Base-by-base conservation (phyloP, 1,284 basidiomycete genomes). In the Moesziomyces sp. region DNA sequence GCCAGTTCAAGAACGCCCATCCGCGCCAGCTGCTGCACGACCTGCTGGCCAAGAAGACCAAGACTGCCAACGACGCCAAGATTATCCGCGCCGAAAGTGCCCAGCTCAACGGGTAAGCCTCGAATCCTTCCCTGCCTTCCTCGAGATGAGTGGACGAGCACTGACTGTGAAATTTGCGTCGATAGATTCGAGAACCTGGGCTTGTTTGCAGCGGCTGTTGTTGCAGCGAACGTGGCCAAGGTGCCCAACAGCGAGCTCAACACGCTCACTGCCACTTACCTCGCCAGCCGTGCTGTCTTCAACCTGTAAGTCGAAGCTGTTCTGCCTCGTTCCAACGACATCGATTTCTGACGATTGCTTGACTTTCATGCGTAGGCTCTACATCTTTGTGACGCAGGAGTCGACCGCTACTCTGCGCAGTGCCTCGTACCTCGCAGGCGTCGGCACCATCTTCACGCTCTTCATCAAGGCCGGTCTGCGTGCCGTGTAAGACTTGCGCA, bases 241-340 rank as follows among this genome's bases (percentile, higher is more conserved):
- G 70, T 82, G 7, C 79, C 79, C n/a, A 47, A 46, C 38, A 48
- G 55, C 19, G 55, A 69, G 54, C 58, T 82, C n/a, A 79, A 80
- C 66, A 48, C 57, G 44, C 43, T 77, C 28, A 65, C 77, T 11
- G 52, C 52, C 33, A 61, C 51, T 6, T 80, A 80, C 66, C 48
- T 82, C 38, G 58, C 44, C n/a, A 59, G 62, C 19, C 50, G 79
- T 13, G 58, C 70, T 14, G 3, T 75, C n/a, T 82, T 66, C 69
- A 78, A 71, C 57, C 49, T 73, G 70, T 74, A 57, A 60, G 70
- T 53, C n/a, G 18, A 19, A 16, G 30, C 30, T 8, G 10, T 30
- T 2, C 30, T 10, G 10, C 30, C 30, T 10, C 30, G 30, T 11
- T 30, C 30, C 1, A 30, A 30, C 30, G 30, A 11, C 10, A 11